Evolutionary conservation across 352 stramenopile species (phyloP).

Genomic region (Peronospora farinosa): DNA sequence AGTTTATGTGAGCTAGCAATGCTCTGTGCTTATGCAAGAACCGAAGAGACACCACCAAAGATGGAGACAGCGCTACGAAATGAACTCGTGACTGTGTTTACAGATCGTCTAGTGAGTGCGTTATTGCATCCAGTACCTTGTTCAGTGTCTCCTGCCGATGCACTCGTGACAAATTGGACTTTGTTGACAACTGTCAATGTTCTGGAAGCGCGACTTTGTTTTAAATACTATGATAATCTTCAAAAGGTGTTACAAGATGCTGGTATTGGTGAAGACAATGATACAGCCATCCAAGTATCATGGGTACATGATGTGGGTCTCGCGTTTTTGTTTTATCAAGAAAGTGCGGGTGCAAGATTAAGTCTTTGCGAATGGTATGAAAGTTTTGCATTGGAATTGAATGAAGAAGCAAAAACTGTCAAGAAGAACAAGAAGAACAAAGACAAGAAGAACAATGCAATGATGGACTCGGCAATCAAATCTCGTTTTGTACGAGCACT

Average conservation of each 20-base stretch:
- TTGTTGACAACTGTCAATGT: constrained; percentile 22
- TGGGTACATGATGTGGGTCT: constrained; percentile 59
- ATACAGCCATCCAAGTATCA: constrained; percentile 15
- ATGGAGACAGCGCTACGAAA: constrained; percentile 43
- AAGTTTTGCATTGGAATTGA: constrained; percentile 41
- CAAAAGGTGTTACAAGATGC: constrained; percentile 39
- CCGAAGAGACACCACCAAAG: constrained; percentile 15
- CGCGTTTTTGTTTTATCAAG: constrained; percentile 65
- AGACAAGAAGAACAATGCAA: constrained; percentile 19
- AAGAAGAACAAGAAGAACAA: constrained; percentile 13
- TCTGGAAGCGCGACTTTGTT: constrained; percentile 32
- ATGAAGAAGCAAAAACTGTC: constrained; percentile 18
- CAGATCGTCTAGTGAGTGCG: constrained; percentile 28
- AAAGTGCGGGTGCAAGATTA: constrained; percentile 52
- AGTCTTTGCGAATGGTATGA: constrained; percentile 66
- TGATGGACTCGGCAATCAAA: constrained; percentile 34
- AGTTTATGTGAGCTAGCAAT: constrained; percentile 37
- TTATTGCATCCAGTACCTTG: constrained; percentile 28
- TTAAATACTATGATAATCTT: constrained; percentile 57
- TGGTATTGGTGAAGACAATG: constrained; percentile 26
- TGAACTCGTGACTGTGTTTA: constrained; percentile 49
- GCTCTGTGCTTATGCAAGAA: constrained; percentile 41
- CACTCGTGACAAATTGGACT: constrained; percentile 26
- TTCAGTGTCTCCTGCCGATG: constrained; percentile 6
- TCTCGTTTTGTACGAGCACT: constrained; percentile 63